phyloP scores from a whole-genome alignment of 306 rosid species.

The Pueraria montana region DNA sequence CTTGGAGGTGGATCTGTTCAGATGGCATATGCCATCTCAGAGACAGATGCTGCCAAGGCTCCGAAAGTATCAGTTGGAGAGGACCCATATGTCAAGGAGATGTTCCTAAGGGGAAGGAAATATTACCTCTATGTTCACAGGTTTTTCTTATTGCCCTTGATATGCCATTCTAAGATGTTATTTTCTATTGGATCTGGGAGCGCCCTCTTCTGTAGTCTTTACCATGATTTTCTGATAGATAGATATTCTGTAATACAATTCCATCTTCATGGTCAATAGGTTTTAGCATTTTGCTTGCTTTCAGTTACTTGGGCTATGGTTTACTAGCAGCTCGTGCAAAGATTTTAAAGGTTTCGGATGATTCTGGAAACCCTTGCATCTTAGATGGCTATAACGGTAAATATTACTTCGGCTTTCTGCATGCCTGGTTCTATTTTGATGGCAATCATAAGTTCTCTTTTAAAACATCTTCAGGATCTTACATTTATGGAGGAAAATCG shows the following conservation, averaged over 20 bases:
- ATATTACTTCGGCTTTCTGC: constrained; percentile 46
- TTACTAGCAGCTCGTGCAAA: constrained; percentile 94
- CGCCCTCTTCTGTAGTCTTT: constrained; percentile 12
- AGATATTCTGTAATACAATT: not conserved
- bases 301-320: constrained; percentile 87
- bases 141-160: constrained; percentile 59
- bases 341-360: constrained; percentile 71
- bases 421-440: constrained; percentile 9
- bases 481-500: constrained; percentile 71
- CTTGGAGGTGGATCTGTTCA: constrained; percentile 99
- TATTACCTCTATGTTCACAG: constrained; percentile 94
- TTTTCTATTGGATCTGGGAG: constrained; percentile 23
- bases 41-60: constrained; percentile 73
- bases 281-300: constrained; percentile 48
- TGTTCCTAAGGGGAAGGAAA: constrained; percentile 80
- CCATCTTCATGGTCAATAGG: constrained; percentile 38
- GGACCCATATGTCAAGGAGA: constrained; percentile 73
- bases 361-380: constrained; percentile 75
- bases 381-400: constrained; percentile 80
- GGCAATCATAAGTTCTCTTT: not conserved
- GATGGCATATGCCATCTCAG: constrained; percentile 95
- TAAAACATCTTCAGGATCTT: constrained; percentile 57
- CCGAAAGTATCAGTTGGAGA: constrained; percentile 66
- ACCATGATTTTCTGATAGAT: not conserved
- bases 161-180: constrained; percentile 38